Evolutionary conservation across 2,329 filamentous ascomycete species (phyloP), one percentile per base, ranked within the genome.

Genomic region (Colletotrichum gloeosporioides): DNA sequence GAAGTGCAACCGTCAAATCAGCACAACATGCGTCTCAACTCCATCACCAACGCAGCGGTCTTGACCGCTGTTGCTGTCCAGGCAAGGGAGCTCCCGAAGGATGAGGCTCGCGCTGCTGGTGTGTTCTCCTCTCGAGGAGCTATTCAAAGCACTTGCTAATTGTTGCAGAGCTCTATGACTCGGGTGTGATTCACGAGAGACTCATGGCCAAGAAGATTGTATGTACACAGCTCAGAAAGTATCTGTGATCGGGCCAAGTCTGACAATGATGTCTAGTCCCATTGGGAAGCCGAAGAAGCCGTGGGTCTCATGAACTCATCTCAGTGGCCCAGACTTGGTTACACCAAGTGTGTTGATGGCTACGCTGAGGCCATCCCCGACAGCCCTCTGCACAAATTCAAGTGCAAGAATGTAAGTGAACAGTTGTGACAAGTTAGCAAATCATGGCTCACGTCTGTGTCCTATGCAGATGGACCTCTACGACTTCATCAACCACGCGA

Each of bases 401-500:
- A 61, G 65, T 80, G 79, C 77, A 77, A 78, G 68, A 80, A 80
- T 61, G 75, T 77, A 7, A 36, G 71, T 71, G 6, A 1, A n/a
- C 0, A 6, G 18, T 0, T 6, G 9, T 44, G 9, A n/a, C 18
- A n/a, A 44, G 1, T 4, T 44, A 4, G 3, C 18, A 44, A 44
- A 61, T 25, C 44, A 22, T 36, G 9, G 8, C 16, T 57, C 12
- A 36, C 4, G 3, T 1, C 4, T 8, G 0, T 15, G 25, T n/a
- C 8, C 16, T 12, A 2, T 1, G 0, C 4, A 77, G 71, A 85
- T 90, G 53, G 89, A 91, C 76, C 84, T 90, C 16, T 88, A 90
- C 78, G 88, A 90, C 80, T 91, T 91, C 81, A 83, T 88, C 71
- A 87, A 86, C 66, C 90, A 91, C 79, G 85, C 86, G 4, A 86